These are phyloP conservation scores for Candida loeiensis DNA, from an alignment of 805 yeast genomes.

Conservation along the genomic window DNA sequence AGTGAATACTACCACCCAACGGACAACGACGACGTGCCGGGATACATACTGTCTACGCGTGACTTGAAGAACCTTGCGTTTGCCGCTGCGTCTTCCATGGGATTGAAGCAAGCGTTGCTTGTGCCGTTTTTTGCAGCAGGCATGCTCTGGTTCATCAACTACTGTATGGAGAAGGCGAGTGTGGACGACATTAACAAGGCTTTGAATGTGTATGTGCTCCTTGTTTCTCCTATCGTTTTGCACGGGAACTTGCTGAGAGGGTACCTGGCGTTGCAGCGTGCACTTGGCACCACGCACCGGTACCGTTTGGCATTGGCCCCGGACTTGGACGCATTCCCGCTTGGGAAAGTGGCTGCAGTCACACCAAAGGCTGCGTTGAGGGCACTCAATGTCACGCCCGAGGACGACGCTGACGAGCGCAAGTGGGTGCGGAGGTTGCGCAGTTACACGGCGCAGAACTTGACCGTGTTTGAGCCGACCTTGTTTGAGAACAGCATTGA, in stretches of 20 bases:
- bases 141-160: conserved; percentile 37
- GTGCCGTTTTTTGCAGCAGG: conserved; percentile 46
- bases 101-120: conserved; percentile 27
- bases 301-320: conserved; percentile 40
- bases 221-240: conserved; percentile 30
- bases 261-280: conserved; percentile 1
- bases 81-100: conserved; percentile 10
- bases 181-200: conserved; percentile 25
- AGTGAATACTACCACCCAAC: conserved; percentile 19
- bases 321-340: conserved; percentile 34
- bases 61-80: conserved; percentile 10
- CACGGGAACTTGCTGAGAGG: conserved; percentile 19
- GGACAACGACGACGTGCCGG: conserved; percentile 20
- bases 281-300: conserved; percentile 27
- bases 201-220: conserved; percentile 33
- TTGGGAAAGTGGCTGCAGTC: conserved; percentile 35
- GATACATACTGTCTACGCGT: conserved; percentile 9
- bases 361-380: conserved; percentile 9
- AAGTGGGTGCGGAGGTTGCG: conserved; percentile 8
- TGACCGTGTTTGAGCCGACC: conserved; percentile 18
- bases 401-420: conserved; percentile 2
- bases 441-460: conserved; percentile 7
- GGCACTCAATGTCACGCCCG: conserved; percentile 6
- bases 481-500: conserved; percentile 14
- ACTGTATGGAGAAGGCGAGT: conserved; percentile 30